These are phyloP conservation scores for Choiromyces venosus DNA, from an alignment of 495 filamentous ascomycete genomes.

Conservation along the genomic window DNA sequence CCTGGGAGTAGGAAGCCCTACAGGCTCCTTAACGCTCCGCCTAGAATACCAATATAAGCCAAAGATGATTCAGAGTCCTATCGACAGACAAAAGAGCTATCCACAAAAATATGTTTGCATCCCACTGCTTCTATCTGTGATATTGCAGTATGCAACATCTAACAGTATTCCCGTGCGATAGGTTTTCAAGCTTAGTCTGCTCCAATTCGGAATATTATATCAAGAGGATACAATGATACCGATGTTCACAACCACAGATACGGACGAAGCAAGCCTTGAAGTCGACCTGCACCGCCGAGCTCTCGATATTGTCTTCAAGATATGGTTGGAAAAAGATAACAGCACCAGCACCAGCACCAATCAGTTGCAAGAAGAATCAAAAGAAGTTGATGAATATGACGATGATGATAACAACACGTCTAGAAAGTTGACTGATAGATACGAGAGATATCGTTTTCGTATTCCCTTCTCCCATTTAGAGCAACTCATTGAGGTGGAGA, in stretches of 20 bases:
- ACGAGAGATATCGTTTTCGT: constrained; percentile 50
- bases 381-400: neutral
- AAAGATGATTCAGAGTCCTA: constrained; percentile 14
- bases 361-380: neutral
- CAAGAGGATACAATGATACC: constrained; percentile 48
- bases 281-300: constrained; percentile 42
- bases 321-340: constrained; percentile 16
- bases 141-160: neutral
- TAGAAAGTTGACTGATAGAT: constrained; percentile 13
- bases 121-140: constrained; percentile 4
- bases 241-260: constrained; percentile 44
- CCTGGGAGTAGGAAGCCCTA: constrained; percentile 4
- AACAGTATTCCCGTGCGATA: constrained; percentile 19
- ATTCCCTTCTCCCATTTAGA: constrained; percentile 60
- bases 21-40: neutral
- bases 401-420: neutral
- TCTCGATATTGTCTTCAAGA: constrained; percentile 42
- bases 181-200: constrained; percentile 38
- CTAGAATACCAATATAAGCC: neutral
- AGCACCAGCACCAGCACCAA: neutral
- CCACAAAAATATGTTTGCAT: constrained; percentile 31
- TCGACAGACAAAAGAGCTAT: constrained; percentile 23
- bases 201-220: constrained; percentile 55
- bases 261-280: constrained; percentile 35
- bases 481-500: constrained; percentile 47